Base-by-base conservation (phyloP, 768 basidiomycete species). In the Tulasnella calospora region DNA sequence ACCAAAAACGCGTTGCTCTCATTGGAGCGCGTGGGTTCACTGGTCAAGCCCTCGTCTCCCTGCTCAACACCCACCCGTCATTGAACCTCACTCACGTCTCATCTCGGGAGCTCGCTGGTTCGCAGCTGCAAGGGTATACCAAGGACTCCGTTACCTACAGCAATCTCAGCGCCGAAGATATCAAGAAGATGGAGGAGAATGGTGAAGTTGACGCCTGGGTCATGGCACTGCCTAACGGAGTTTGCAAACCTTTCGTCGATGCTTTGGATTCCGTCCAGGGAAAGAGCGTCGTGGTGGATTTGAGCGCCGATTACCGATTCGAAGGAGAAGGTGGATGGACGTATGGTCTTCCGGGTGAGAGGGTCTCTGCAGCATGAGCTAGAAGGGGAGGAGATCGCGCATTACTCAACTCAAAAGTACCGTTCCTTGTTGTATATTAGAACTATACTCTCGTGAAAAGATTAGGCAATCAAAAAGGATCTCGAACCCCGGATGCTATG, bases 321-420 rank as follows among this genome's bases (percentile, higher is more conserved):
- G 75, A 76, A 38, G 75, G 57, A 23, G 96, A 99, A 87, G 86
- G 90, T 67, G 92, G 89, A 73, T 99, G 98, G 98, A 93, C 93
- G 80, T 99, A 99, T 83, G 98, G 98, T 82, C 90, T 99, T 85
- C 98, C 98, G 84, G 97, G 97, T 99, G 89, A 94, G 95, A 78
- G 70, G 40, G 73, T 47, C 75, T 77, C 71, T 81, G 80, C 82
- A 67, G 61, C 23, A 67, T 67, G 61, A 67, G n/a, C 61, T 67
- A 67, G 33, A 30, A 30, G 61, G 61, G n/a, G 61, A n/a, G 61
- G 61, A 67, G 12, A 33, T 67, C 61, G 61, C 83, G 81, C 80
- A 33, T 73, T 81, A 57, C 74, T 82, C 67, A 51, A 23, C 71
- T 57, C 77, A 67, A 67, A 67, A 67, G 61, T 67, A 67, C 61